A percentile compares a stretch with the other conserved stretches of the same genome.
Conservation (phyloP, 2,329 filamentous ascomycete species). For the Myriosclerotinia curreyana region DNA sequence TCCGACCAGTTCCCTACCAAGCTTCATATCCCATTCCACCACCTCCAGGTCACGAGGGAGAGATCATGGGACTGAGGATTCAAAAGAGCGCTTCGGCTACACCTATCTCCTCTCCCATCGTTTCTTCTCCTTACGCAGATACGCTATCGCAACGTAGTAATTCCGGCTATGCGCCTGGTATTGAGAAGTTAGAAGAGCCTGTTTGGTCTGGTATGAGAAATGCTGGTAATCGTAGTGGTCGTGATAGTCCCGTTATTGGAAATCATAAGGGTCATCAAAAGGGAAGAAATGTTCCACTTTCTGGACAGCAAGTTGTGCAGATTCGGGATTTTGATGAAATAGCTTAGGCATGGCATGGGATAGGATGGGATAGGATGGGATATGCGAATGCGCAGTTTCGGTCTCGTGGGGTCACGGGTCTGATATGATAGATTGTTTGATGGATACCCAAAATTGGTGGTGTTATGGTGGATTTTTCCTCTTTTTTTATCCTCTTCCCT, state of each 20-base stretch:
- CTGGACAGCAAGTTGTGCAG: background rate
- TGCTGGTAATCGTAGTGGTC: background rate
- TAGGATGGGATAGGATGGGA: no score
- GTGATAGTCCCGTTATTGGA: background rate
- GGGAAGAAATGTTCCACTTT: background rate
- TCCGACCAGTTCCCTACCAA: background rate
- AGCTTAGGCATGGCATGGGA: background rate
- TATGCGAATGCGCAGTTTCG: no score
- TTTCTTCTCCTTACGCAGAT: background rate
- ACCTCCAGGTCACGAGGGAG: background rate
- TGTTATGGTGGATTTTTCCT: background rate
- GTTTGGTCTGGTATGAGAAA: background rate
- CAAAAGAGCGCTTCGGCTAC: constrained; percentile 7
- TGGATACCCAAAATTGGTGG: background rate
- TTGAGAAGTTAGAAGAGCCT: constrained; percentile 10
- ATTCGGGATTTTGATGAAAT: constrained; percentile 19
- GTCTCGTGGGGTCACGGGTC: no score
- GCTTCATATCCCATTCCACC: background rate
- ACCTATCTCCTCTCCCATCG: background rate
- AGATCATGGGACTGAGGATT: constrained; percentile 11
- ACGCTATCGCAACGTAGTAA: background rate
- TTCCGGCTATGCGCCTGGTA: constrained; percentile 7
- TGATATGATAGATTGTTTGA: no score
- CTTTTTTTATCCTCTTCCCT: background rate
- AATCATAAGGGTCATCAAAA: constrained; percentile 1